Evolutionary conservation across 306 rosid species (phyloP).

Genomic region (Nissolia schottii): DNA sequence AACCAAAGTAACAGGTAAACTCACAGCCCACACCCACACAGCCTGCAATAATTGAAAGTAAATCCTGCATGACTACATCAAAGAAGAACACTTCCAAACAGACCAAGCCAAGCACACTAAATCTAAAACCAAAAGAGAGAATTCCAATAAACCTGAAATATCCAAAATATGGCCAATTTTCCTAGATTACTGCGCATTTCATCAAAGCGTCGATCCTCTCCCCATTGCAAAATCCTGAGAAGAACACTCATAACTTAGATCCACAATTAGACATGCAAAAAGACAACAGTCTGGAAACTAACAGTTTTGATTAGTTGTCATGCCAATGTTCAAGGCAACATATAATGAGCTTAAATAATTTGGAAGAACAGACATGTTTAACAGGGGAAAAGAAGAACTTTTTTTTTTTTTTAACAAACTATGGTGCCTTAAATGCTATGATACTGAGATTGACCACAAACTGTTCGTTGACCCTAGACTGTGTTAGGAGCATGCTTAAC

Average conservation of each 20-base stretch:
- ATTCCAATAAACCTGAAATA: conserved; percentile 65
- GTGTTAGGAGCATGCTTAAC: background rate
- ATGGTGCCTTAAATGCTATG: background rate
- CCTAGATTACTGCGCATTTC: conserved; percentile 76
- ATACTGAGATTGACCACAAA: background rate
- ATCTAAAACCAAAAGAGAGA: background rate
- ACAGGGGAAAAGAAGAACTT: background rate
- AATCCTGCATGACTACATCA: background rate
- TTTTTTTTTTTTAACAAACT: background rate
- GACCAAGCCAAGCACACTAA: background rate
- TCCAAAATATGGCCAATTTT: conserved; percentile 88
- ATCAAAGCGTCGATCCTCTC: conserved; percentile 93
- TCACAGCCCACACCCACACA: conserved; percentile 96
- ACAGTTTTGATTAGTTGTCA: background rate
- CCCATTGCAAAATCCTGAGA: conserved; percentile 88
- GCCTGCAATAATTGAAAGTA: conserved; percentile 50
- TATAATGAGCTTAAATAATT: background rate
- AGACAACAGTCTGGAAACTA: background rate
- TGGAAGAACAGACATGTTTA: background rate
- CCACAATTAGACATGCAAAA: conserved; percentile 1
- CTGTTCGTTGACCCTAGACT: background rate
- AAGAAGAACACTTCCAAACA: background rate
- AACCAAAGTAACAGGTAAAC: conserved; percentile 83
- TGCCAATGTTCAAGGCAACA: background rate
- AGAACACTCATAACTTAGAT: conserved; percentile 10